Percentiles rank a stretch among this genome's conserved stretches.
phyloP scores from a whole-genome alignment of 2,329 filamentous ascomycete genomes.

The Penicillium sp. region DNA sequence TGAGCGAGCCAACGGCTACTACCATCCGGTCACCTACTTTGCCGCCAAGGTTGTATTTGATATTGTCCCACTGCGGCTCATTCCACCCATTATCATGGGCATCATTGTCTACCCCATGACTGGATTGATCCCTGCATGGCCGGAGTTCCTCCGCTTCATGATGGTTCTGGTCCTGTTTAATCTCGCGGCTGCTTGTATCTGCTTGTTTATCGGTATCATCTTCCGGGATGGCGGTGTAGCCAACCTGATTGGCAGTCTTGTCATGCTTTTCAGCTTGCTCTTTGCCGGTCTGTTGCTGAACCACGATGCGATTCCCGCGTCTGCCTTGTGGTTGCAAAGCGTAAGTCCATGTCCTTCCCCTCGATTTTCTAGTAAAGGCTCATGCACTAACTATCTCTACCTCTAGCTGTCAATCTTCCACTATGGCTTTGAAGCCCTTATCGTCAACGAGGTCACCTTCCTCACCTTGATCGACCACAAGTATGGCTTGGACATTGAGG shows the following conservation, averaged over 20 bases:
- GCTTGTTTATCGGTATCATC: constrained; percentile 92
- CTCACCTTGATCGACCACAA: constrained; percentile 90
- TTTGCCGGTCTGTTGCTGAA: constrained; percentile 95
- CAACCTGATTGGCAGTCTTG: constrained; percentile 87
- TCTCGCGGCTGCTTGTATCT: constrained; percentile 87
- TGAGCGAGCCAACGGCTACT: constrained; percentile 95
- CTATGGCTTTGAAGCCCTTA: constrained; percentile 92
- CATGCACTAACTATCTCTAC: constrained; percentile 28
- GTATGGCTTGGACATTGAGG: constrained; percentile 93
- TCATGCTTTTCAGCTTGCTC: constrained; percentile 95
- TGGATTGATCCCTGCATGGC: constrained; percentile 77
- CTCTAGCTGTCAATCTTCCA: constrained; percentile 88
- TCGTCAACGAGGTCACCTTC: constrained; percentile 94
- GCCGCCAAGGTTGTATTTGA: constrained; percentile 97
- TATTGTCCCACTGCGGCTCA: constrained; percentile 87
- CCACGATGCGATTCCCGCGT: constrained; percentile 84
- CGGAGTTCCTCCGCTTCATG: constrained; percentile 88
- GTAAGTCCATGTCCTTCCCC: constrained; percentile 49
- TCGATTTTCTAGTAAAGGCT: not conserved
- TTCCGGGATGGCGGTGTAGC: constrained; percentile 90
- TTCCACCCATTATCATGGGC: constrained; percentile 93
- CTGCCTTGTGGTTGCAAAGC: constrained; percentile 85
- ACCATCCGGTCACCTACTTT: constrained; percentile 91
- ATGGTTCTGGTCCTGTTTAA: constrained; percentile 94
- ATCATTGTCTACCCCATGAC: constrained; percentile 98